phyloP scores from a whole-genome alignment of 2,329 filamentous ascomycete species.

The Xenoacremonium recifei region DNA sequence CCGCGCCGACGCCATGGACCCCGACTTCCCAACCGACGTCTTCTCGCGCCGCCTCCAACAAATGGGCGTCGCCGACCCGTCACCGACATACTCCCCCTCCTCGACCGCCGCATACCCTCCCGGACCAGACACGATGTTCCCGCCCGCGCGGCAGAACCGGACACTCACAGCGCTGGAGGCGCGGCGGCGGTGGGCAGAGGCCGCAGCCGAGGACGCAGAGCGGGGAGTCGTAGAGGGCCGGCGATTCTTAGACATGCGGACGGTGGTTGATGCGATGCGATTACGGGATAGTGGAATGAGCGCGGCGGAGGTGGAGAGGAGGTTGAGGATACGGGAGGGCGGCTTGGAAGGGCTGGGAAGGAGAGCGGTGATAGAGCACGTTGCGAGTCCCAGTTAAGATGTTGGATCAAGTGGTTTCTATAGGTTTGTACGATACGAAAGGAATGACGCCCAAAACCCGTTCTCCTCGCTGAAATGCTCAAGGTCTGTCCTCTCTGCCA shows the following conservation, averaged over 20 bases:
- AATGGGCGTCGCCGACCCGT: conserved; percentile 55
- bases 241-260: conserved; percentile 48
- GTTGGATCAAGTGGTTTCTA: conserved; percentile 3
- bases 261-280: conserved; percentile 45
- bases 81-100: conserved; percentile 52
- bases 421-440: conserved; percentile 5
- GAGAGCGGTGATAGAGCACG: conserved; percentile 36
- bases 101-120: conserved; percentile 39
- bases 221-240: conserved; percentile 30
- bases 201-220: conserved; percentile 44
- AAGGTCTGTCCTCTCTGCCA: neutral
- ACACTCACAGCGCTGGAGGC: conserved; percentile 51
- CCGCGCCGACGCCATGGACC: conserved; percentile 38
- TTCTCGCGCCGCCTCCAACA: conserved; percentile 52
- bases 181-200: conserved; percentile 41
- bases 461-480: conserved; percentile 13
- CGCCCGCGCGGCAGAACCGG: conserved; percentile 36
- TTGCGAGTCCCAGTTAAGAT: conserved; percentile 25
- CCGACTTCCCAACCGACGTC: conserved; percentile 40
- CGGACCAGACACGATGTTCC: conserved; percentile 28
- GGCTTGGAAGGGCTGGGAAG: conserved; percentile 45
- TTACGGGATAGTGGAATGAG: conserved; percentile 41
- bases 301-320: conserved; percentile 43
- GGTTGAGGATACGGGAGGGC: conserved; percentile 44
- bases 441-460: conserved; percentile 7